phyloP scores from a whole-genome alignment of 2,329 filamentous ascomycete genomes.

The Fusarium tanahbumbuense region DNA sequence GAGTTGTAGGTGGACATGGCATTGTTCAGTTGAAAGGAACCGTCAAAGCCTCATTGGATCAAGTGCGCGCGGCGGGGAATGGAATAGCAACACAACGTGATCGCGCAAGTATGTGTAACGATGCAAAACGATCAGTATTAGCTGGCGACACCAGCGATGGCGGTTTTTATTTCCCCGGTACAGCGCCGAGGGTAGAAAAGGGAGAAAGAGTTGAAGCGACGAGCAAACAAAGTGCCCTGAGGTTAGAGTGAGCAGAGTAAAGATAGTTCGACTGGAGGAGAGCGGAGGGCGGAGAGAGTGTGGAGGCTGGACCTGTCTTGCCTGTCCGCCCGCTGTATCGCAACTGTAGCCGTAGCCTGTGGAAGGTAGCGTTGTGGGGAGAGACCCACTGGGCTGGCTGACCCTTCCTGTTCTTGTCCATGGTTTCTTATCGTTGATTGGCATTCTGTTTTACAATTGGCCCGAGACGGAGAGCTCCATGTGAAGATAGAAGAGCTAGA shows the following conservation, averaged over 20 bases:
- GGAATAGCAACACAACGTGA: slow-evolving; percentile 36
- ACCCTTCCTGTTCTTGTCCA: slow-evolving; percentile 6
- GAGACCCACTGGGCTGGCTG: slow-evolving; percentile 34
- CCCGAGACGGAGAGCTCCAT: slow-evolving; percentile 33
- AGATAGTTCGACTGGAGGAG: slow-evolving; percentile 27
- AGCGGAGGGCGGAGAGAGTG: slow-evolving; percentile 36
- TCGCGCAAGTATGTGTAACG: slow-evolving; percentile 34
- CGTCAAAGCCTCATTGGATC: slow-evolving; percentile 48
- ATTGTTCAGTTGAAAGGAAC: slow-evolving; percentile 53
- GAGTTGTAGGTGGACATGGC: slow-evolving; percentile 70
- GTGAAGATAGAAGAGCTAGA: slow-evolving; percentile 22
- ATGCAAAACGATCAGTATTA: slow-evolving; percentile 5
- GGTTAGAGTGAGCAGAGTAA: slow-evolving; percentile 9
- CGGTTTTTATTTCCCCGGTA: slow-evolving; percentile 3
- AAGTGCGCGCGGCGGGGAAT: slow-evolving; percentile 35
- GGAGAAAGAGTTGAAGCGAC: slow-evolving; percentile 8
- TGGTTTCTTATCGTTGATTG: slow-evolving; percentile 26
- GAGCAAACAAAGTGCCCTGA: slow-evolving; percentile 28
- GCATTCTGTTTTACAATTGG: slow-evolving; percentile 30
- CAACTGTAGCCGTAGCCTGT: slow-evolving; percentile 25
- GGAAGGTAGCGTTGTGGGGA: slow-evolving; percentile 24
- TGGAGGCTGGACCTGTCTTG: slow-evolving; percentile 21
- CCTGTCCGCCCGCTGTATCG: slow-evolving; percentile 4
- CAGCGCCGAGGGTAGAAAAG: slow-evolving; percentile 18
- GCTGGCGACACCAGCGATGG: slow-evolving; percentile 15